Conservation (phyloP, 129 eudicot species). For the Scalesia atractyloides region DNA sequence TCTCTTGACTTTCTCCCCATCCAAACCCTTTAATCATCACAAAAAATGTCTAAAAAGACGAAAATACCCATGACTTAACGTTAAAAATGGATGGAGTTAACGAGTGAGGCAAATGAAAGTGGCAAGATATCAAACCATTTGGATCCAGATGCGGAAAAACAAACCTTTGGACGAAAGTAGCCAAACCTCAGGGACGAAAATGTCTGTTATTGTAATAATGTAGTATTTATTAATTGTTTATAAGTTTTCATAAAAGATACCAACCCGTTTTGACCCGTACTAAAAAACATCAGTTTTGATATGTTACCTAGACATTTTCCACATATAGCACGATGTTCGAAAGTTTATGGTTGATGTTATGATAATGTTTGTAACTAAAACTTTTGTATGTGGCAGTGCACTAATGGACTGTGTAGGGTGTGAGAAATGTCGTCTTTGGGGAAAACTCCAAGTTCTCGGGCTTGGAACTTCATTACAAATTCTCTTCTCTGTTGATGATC, state of each 20-base stretch:
- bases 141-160: no score
- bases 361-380: neutral
- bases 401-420: slow-evolving; percentile 98
- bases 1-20: no score
- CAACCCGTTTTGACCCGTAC: neutral
- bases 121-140: no score
- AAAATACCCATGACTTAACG: no score
- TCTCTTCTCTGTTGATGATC: slow-evolving; percentile 69
- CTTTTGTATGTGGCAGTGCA: slow-evolving; percentile 58
- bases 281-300: neutral
- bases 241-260: neutral
- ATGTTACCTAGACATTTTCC: neutral
- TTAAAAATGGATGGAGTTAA: no score
- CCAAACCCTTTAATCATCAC: no score
- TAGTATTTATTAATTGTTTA: neutral
- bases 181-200: neutral
- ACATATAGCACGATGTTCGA: neutral
- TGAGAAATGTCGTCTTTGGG: slow-evolving; percentile 98
- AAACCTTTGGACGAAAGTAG: no score
- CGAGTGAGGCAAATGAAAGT: no score
- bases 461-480: slow-evolving; percentile 94
- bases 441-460: slow-evolving; percentile 96
- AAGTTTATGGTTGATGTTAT: neutral
- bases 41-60: no score
- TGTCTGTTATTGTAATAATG: neutral